These are phyloP conservation scores for Gossypium schwendimanii DNA, from an alignment of 441 rosid genomes.

Conservation along the genomic window DNA sequence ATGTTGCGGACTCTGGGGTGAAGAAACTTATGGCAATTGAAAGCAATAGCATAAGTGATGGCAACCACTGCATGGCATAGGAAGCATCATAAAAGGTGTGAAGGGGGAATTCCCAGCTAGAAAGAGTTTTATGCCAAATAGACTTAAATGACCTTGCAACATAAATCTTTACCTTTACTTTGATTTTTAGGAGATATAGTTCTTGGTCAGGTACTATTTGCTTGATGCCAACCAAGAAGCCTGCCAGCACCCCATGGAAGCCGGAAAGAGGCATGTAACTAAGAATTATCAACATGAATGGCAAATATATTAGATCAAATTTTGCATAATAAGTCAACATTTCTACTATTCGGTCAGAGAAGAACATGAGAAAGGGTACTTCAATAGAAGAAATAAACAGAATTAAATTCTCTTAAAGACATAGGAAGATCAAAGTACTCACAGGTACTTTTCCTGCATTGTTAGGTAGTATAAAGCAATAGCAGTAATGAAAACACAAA, in stretches of 20 bases:
- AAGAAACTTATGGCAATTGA: conserved; percentile 73
- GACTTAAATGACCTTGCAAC: background rate
- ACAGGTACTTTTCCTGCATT: conserved; percentile 72
- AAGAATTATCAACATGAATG: conserved; percentile 6
- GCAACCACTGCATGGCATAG: conserved; percentile 71
- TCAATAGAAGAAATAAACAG: background rate
- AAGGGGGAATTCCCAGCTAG: background rate
- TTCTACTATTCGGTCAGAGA: background rate
- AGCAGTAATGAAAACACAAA: conserved; percentile 75
- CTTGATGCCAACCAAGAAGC: conserved; percentile 88
- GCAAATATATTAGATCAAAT: background rate
- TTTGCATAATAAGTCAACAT: background rate
- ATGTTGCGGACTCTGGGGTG: conserved; percentile 53
- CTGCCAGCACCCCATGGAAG: conserved; percentile 79
- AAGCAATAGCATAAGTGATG: conserved; percentile 59
- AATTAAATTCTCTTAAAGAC: conserved; percentile 8
- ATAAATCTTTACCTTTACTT: conserved; percentile 61
- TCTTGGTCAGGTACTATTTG: conserved; percentile 95
- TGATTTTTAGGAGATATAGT: conserved; percentile 57
- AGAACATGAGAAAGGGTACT: background rate
- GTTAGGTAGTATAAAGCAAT: conserved; percentile 81
- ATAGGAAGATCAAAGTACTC: conserved; percentile 24
- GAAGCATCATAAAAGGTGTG: conserved; percentile 13
- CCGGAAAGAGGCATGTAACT: conserved; percentile 96
- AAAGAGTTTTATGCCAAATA: background rate